These are phyloP conservation scores for Daldinia childiae DNA, from an alignment of 495 filamentous ascomycete genomes.

Conservation along the genomic window DNA sequence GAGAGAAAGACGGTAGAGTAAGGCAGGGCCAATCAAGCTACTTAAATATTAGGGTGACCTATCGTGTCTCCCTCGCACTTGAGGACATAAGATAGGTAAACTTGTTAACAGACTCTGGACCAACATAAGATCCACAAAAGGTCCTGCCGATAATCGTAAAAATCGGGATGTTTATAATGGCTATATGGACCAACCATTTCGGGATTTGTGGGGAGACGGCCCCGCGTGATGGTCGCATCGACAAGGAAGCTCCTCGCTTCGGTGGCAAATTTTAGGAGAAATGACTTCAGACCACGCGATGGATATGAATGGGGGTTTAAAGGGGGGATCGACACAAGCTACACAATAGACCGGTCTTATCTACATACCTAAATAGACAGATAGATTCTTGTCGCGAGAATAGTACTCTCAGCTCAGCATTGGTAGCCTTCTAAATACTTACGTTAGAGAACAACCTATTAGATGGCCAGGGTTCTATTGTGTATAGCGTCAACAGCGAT, in stretches of 20 bases:
- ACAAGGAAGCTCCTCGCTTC: background rate
- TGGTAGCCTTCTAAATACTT: too few relatives aligned
- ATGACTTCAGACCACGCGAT: background rate
- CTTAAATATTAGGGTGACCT: too few relatives aligned
- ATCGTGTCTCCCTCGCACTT: too few relatives aligned
- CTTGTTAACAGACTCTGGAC: too few relatives aligned
- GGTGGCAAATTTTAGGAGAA: background rate
- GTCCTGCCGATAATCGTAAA: background rate
- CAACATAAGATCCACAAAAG: too few relatives aligned
- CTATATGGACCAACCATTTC: background rate
- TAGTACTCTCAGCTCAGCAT: too few relatives aligned
- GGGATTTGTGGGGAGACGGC: conserved; percentile 2
- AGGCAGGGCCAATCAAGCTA: too few relatives aligned
- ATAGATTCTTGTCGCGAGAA: background rate
- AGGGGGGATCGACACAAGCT: background rate
- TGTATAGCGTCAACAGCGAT: background rate
- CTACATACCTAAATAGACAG: background rate
- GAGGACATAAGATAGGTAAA: too few relatives aligned
- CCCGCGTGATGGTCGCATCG: background rate
- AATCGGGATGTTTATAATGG: background rate
- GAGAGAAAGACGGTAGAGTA: too few relatives aligned
- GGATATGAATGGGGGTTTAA: background rate
- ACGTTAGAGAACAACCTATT: too few relatives aligned
- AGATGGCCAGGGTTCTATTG: background rate
- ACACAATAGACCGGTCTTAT: background rate